Evolutionary conservation across 805 yeast species (phyloP), one percentile per base, ranked within the genome.

Genomic region (Jamesozyma piceae): DNA sequence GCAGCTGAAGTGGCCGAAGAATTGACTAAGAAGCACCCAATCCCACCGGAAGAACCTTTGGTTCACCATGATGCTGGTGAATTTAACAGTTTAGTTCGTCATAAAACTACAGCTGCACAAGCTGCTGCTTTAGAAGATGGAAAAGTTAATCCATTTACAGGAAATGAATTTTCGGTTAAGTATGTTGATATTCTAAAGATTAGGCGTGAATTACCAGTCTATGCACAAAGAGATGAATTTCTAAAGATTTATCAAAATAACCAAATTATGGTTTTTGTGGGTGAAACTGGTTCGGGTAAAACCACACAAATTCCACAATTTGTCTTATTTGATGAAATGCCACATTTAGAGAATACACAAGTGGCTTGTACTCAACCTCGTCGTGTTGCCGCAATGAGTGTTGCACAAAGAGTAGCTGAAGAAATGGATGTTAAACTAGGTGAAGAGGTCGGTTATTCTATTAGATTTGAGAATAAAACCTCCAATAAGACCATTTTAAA

Each of bases 251-350:
- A 82, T 65, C 97, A 90, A 49, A 67, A 74, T 18, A 79, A 90
- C 31, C 98, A 90, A 66, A 84, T 90, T 60, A 83, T 92, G 94
- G 97, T 90, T 30, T 87, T 92, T 64, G 97, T 92, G 41, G 98
- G 98, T 71, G 98, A 90, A 63, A 90, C 98, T 4, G 98, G 98
- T 69, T 87, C 96, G 26, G 98, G 98, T 76, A 90, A 90, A 65
- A 90, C 97, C 21, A 90, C 98, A 1, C 98, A 90, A 68, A 89
- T 90, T 49, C 97, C 98, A 3, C 98, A 90, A 66, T 92, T 89
- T 65, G 96, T 90, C 19, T 53, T 69, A 6, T 87, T 77, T 55
- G 97, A 92, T 61, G 97, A 89, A 53, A 75, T 90, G 74, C 95
- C 97, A 15, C 95, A 87, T 56, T 68, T 87, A 51, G 67, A 68